A percentile compares a stretch with the other conserved stretches of the same genome.
phyloP scores from a whole-genome alignment of 805 yeast species.

The Candida schatavii region DNA sequence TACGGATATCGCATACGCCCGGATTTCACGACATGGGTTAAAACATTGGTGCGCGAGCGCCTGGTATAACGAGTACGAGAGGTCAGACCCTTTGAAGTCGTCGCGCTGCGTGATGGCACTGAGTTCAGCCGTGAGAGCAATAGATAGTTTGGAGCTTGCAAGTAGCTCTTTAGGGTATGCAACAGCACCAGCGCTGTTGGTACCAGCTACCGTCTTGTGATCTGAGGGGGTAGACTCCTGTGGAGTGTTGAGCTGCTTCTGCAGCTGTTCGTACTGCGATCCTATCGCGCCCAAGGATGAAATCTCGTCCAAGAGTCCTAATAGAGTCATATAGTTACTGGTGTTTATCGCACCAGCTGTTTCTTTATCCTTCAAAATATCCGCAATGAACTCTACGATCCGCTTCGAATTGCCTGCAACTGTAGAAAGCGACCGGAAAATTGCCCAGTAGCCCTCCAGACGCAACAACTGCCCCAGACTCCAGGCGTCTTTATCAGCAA shows the following conservation, averaged over 20 bases:
- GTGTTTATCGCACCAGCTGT: conserved; percentile 38
- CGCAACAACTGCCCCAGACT: conserved; percentile 32
- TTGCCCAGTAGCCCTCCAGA: conserved; percentile 51
- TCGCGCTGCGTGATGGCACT: conserved; percentile 29
- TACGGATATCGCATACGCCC: conserved; percentile 60
- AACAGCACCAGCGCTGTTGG: neutral
- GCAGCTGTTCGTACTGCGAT: conserved; percentile 64
- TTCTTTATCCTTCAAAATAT: conserved; percentile 26
- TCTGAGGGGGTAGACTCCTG: no score
- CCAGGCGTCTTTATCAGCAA: conserved; percentile 46
- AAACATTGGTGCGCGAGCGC: conserved; percentile 87
- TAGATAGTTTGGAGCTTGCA: conserved; percentile 57
- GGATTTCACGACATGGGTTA: conserved; percentile 79
- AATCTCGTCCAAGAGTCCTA: conserved; percentile 74
- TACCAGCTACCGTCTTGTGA: no score
- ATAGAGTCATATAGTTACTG: conserved; percentile 57
- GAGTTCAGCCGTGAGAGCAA: conserved; percentile 56
- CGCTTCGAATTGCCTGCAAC: conserved; percentile 38
- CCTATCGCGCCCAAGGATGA: conserved; percentile 81
- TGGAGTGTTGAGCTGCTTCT: no score
- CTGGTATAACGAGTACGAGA: conserved; percentile 64
- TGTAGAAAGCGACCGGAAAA: conserved; percentile 48
- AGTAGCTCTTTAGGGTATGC: conserved; percentile 31
- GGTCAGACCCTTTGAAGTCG: conserved; percentile 30
- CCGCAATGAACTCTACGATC: conserved; percentile 48